These are phyloP conservation scores for Pseudogymnoascus sp. DNA, from an alignment of 2,329 filamentous ascomycete species.

Conservation along the genomic window DNA sequence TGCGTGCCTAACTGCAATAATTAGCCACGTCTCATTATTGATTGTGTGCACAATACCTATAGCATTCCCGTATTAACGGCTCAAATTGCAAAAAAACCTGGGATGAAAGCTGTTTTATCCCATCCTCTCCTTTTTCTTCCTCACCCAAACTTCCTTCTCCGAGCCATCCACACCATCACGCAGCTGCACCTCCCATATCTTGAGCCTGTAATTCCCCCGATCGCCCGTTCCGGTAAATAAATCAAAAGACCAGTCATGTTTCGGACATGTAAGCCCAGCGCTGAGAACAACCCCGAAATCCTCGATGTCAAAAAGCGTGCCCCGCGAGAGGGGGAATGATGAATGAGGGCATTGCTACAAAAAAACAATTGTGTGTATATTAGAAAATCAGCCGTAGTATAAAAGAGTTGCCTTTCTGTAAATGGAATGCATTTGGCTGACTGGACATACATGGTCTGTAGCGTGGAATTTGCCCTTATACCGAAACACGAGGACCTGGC, in stretches of 20 bases:
- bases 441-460: conserved; percentile 53
- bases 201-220: conserved; percentile 51
- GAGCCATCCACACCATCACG: conserved; percentile 23
- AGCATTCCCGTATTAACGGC: not conserved
- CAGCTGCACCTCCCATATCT: conserved; percentile 55
- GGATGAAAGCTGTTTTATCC: conserved; percentile 13
- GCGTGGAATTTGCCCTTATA: conserved; percentile 58
- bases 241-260: conserved; percentile 66
- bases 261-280: conserved; percentile 56
- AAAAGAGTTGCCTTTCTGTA: too few species aligned
- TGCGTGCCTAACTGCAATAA: too few species aligned
- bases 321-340: conserved; percentile 55
- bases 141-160: conserved; percentile 17
- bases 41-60: too few species aligned
- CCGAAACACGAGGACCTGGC: conserved; percentile 58
- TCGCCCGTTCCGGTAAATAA: conserved; percentile 54
- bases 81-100: not conserved
- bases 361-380: too few species aligned
- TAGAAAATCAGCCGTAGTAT: conserved; percentile 8
- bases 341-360: conserved; percentile 57
- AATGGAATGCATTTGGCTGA: conserved; percentile 10
- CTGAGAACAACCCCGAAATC: conserved; percentile 59
- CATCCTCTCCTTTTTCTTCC: conserved; percentile 18
- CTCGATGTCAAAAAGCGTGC: conserved; percentile 60
- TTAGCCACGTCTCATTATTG: too few species aligned